These are phyloP conservation scores for Osmanthus fragrans DNA, from an alignment of 257 asterid genomes.

Conservation along the genomic window DNA sequence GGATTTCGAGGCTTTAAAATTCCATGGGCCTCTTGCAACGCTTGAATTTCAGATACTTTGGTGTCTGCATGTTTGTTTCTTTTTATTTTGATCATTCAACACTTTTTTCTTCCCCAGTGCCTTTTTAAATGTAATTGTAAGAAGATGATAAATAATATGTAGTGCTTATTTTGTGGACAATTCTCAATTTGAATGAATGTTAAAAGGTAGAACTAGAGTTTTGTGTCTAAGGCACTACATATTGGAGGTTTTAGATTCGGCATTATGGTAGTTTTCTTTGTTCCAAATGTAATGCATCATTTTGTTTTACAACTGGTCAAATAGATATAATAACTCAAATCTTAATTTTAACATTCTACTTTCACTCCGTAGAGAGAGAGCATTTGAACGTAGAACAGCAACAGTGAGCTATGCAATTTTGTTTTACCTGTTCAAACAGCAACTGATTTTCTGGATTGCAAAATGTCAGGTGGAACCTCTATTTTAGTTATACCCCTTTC, in stretches of 20 bases:
- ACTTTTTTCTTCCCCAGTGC: not conserved
- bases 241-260: not conserved
- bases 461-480: conserved; percentile 54
- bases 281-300: not conserved
- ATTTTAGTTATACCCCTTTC: not conserved
- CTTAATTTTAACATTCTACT: conserved; percentile 6
- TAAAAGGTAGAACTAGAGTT: not conserved
- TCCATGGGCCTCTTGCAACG: conserved; percentile 85
- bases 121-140: not conserved
- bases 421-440: conserved; percentile 85
- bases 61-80: conserved; percentile 1
- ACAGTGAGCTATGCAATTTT: conserved; percentile 83
- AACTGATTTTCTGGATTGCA: conserved; percentile 68
- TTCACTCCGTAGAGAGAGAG: conserved; percentile 48
- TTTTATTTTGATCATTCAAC: conserved; percentile 1
- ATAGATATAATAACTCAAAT: not conserved
- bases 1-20: conserved; percentile 67
- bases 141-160: not conserved
- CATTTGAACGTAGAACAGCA: conserved; percentile 77
- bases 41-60: conserved; percentile 78
- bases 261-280: not conserved
- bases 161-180: not conserved
- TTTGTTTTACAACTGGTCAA: conserved; percentile 2
- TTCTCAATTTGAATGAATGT: not conserved
- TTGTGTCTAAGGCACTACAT: not conserved